Conservation (phyloP, 179 eudicot genomes). For the Vitellaria paradoxa region DNA sequence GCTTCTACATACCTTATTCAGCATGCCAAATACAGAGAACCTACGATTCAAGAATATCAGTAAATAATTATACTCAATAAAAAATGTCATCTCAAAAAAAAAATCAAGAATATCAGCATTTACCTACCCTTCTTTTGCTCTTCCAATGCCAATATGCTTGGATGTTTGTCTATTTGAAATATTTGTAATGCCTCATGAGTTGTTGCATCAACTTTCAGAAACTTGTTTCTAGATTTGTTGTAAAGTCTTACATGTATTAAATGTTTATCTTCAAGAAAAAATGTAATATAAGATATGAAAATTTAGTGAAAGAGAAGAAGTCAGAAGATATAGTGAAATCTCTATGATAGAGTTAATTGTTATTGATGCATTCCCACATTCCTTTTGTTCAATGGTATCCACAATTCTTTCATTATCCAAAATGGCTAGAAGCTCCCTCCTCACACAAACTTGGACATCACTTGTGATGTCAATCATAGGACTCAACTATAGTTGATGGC, state of each 20-base stretch:
- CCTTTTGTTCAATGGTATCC: conserved; percentile 79
- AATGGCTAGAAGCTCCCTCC: conserved; percentile 96
- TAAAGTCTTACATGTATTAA: conserved; percentile 20
- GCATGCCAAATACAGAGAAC: conserved; percentile 95
- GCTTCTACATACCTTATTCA: conserved; percentile 74
- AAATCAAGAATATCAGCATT: conserved; percentile 20
- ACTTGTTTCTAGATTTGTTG: conserved; percentile 59
- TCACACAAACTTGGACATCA: conserved; percentile 94
- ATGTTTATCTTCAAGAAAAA: neutral
- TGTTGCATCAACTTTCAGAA: conserved; percentile 89
- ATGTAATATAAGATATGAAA: neutral
- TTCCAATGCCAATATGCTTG: conserved; percentile 99
- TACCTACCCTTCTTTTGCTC: conserved; percentile 93
- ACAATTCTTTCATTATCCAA: conserved; percentile 86
- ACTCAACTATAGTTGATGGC: conserved; percentile 54
- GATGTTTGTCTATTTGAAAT: conserved; percentile 95
- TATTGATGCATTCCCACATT: conserved; percentile 73
- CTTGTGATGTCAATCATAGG: conserved; percentile 93
- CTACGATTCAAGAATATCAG: conserved; percentile 36
- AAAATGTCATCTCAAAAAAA: neutral
- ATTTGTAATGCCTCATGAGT: conserved; percentile 95
- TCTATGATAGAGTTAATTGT: conserved; percentile 71
- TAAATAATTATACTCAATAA: conserved; percentile 5
- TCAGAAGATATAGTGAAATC: conserved; percentile 78
- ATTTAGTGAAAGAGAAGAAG: neutral